Evolutionary conservation across 1,139 yeast species (phyloP).

Genomic region (Nakaseomyces bracarensis): DNA sequence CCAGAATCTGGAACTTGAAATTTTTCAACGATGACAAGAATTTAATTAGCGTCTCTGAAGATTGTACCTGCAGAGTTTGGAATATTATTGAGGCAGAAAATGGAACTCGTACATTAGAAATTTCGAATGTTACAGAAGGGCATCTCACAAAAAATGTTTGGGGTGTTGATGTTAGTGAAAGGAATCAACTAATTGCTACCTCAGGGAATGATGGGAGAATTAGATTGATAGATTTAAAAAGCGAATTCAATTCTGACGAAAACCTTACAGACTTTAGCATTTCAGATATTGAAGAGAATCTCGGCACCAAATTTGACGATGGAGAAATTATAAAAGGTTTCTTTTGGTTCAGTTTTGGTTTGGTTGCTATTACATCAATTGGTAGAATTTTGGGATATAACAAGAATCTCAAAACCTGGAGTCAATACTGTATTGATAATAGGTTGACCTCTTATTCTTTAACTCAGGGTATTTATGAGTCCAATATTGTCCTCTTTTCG

Average conservation of each 20-base stretch:
- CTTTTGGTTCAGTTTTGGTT: conserved; percentile 38
- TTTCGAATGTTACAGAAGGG: conserved; percentile 46
- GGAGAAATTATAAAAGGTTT: conserved; percentile 60
- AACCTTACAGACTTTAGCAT: conserved; percentile 32
- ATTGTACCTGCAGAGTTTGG: conserved; percentile 85
- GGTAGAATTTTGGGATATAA: conserved; percentile 44
- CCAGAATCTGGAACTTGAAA: conserved; percentile 80
- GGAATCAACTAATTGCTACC: conserved; percentile 47
- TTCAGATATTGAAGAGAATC: conserved; percentile 30
- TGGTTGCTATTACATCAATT: conserved; percentile 53
- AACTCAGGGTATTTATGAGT: conserved; percentile 39
- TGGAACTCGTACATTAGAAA: conserved; percentile 33
- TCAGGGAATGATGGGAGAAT: conserved; percentile 90
- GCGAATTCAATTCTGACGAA: conserved; percentile 23
- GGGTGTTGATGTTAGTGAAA: conserved; percentile 59
- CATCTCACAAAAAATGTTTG: conserved; percentile 85
- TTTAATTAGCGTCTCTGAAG: conserved; percentile 74
- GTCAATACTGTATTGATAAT: conserved; percentile 28
- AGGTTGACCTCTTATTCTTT: conserved; percentile 43
- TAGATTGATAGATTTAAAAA: conserved; percentile 47
- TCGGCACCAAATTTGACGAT: conserved; percentile 31
- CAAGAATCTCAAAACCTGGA: conserved; percentile 32
- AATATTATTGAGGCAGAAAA: conserved; percentile 28
- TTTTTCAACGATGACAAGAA: conserved; percentile 40
- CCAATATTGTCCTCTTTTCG: conserved; percentile 41